Evolutionary conservation across 108 stramenopile species (phyloP).

Genomic region (Cyclotella sp.): DNA sequence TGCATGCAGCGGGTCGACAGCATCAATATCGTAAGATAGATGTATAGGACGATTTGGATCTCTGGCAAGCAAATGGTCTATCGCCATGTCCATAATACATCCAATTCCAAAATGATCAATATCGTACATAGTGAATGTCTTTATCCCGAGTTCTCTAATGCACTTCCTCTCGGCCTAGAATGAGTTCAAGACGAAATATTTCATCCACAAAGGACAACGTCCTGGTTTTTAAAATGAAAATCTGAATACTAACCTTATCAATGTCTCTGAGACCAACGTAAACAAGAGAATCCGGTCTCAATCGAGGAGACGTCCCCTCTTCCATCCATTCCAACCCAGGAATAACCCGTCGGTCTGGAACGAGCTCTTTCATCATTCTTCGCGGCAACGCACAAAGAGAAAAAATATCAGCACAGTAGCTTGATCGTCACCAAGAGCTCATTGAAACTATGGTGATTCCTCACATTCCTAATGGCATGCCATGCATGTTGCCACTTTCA

Average conservation of each 20-base stretch:
- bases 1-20: constrained; percentile 95
- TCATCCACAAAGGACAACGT: neutral
- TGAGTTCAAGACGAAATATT: neutral
- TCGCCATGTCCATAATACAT: constrained; percentile 91
- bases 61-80: constrained; percentile 83
- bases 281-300: constrained; percentile 86
- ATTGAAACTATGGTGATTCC: neutral
- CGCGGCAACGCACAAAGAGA: neutral
- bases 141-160: constrained; percentile 83
- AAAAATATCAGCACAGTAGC: neutral
- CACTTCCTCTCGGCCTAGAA: constrained; percentile 72
- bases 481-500: constrained; percentile 98
- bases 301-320: constrained; percentile 48
- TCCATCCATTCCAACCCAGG: constrained; percentile 93
- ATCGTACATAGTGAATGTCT: constrained; percentile 94
- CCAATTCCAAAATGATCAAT: constrained; percentile 98
- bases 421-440: neutral
- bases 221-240: neutral
- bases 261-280: constrained; percentile 98
- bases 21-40: constrained; percentile 97
- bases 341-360: constrained; percentile 73
- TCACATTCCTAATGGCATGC: constrained; percentile 95
- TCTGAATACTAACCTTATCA: constrained; percentile 55
- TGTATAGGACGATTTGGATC: constrained; percentile 85
- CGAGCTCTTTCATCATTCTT: constrained; percentile 80